These are phyloP conservation scores for Phytophthora megakarya DNA, from an alignment of 352 stramenopile species.

Conservation along the genomic window DNA sequence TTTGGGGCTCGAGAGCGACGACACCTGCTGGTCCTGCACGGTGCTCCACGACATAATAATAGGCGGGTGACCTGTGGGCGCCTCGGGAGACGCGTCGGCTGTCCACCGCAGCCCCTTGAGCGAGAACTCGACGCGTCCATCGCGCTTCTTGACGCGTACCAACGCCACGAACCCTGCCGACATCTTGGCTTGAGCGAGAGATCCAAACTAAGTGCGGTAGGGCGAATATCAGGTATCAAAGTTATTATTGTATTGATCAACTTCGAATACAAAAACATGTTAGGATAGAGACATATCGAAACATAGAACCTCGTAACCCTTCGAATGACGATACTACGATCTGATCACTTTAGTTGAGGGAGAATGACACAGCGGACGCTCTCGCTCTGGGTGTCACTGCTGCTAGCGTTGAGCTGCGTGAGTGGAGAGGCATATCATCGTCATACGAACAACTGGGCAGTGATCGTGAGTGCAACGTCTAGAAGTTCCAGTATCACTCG, in stretches of 20 bases:
- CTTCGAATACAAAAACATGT: too few relatives aligned
- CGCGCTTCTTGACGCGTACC: constrained; percentile 84
- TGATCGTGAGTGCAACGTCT: constrained; percentile 51
- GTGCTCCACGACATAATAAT: constrained; percentile 70
- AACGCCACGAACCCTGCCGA: constrained; percentile 48
- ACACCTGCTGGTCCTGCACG: constrained; percentile 85
- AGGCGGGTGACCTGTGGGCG: constrained; percentile 27
- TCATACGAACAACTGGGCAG: constrained; percentile 89
- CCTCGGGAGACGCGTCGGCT: constrained; percentile 42
- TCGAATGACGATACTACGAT: constrained; percentile 8
- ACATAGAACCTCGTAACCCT: too few relatives aligned
- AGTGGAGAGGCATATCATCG: constrained; percentile 53
- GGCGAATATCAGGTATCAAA: too few relatives aligned
- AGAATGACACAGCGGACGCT: constrained; percentile 28
- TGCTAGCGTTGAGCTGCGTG: constrained; percentile 33
- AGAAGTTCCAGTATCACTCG: not conserved
- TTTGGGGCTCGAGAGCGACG: constrained; percentile 70
- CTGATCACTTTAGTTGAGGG: constrained; percentile 15
- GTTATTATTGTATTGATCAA: too few relatives aligned
- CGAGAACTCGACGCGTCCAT: constrained; percentile 65
- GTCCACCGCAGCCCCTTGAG: constrained; percentile 65
- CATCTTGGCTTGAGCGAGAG: too few relatives aligned
- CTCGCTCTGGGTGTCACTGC: constrained; percentile 27
- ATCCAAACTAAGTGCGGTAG: too few relatives aligned
- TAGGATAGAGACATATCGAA: too few relatives aligned